Conservation (phyloP, 2,329 filamentous ascomycete genomes). For the Botrytis porri region DNA sequence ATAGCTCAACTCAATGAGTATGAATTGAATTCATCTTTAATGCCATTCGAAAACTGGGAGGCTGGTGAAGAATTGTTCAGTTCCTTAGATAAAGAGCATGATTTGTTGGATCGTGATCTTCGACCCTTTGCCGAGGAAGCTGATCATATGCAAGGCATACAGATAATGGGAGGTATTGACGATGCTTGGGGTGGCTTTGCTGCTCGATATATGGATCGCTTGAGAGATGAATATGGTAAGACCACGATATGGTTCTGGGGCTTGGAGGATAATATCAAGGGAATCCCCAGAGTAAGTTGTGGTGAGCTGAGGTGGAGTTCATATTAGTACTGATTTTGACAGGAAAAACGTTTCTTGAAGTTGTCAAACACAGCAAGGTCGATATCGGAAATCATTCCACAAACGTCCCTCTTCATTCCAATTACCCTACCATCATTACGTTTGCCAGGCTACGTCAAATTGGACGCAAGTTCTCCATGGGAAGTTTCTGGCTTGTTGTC, state of each 20-base stretch:
- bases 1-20: constrained; percentile 85
- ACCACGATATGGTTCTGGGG: constrained; percentile 85
- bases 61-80: constrained; percentile 73
- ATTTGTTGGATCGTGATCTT: constrained; percentile 86
- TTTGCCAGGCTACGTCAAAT: constrained; percentile 54
- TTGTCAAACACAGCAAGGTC: constrained; percentile 73
- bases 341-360: constrained; percentile 62
- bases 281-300: constrained; percentile 50
- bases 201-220: constrained; percentile 67
- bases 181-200: constrained; percentile 82
- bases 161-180: constrained; percentile 68
- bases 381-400: constrained; percentile 63
- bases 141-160: constrained; percentile 85
- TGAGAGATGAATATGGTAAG: constrained; percentile 91
- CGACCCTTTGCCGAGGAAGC: constrained; percentile 88
- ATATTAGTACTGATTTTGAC: constrained; percentile 22
- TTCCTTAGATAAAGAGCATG: constrained; percentile 72
- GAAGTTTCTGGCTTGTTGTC: constrained; percentile 74
- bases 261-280: constrained; percentile 59
- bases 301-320: constrained; percentile 10
- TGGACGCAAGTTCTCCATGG: constrained; percentile 70
- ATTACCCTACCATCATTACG: constrained; percentile 59
- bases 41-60: constrained; percentile 77
- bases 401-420: constrained; percentile 76
- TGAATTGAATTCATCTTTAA: constrained; percentile 73